Conservation (phyloP, 306 rosid genomes). For the Mimosa pudica region DNA sequence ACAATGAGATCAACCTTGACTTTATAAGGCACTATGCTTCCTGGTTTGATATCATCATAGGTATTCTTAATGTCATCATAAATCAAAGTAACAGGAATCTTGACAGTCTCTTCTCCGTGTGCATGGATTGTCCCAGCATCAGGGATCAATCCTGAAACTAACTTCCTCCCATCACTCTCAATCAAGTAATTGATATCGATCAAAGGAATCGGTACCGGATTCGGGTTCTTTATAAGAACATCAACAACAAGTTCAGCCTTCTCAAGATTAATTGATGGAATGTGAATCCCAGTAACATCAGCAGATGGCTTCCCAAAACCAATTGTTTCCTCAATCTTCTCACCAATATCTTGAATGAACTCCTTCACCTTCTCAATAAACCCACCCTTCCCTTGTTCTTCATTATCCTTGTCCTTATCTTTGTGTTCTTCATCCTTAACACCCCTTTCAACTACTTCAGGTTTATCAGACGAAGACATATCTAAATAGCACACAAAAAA, state of each 20-base stretch:
- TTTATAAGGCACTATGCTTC: constrained; percentile 79
- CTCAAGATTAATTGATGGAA: constrained; percentile 68
- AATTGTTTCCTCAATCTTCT: constrained; percentile 82
- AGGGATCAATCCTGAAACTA: constrained; percentile 86
- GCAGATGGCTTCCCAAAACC: constrained; percentile 98
- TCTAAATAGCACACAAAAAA: not conserved
- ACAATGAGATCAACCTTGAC: constrained; percentile 82
- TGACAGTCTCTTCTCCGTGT: constrained; percentile 84
- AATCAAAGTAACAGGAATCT: constrained; percentile 69
- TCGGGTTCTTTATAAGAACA: constrained; percentile 86
- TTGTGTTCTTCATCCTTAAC: constrained; percentile 52
- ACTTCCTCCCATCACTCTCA: constrained; percentile 90
- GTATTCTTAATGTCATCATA: constrained; percentile 84
- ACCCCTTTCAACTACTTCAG: constrained; percentile 64
- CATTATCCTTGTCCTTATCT: constrained; percentile 52
- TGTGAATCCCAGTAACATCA: constrained; percentile 68
- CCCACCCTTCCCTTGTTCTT: constrained; percentile 68
- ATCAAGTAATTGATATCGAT: constrained; percentile 79
- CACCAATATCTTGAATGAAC: constrained; percentile 91
- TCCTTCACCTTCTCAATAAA: constrained; percentile 87
- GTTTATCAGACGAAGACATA: constrained; percentile 71
- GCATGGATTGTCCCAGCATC: constrained; percentile 91
- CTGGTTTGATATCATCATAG: constrained; percentile 70
- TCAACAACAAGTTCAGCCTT: constrained; percentile 79
- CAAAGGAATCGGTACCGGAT: constrained; percentile 90